These are phyloP conservation scores for Jaapia argillacea DNA, from an alignment of 768 basidiomycete species.

Conservation along the genomic window DNA sequence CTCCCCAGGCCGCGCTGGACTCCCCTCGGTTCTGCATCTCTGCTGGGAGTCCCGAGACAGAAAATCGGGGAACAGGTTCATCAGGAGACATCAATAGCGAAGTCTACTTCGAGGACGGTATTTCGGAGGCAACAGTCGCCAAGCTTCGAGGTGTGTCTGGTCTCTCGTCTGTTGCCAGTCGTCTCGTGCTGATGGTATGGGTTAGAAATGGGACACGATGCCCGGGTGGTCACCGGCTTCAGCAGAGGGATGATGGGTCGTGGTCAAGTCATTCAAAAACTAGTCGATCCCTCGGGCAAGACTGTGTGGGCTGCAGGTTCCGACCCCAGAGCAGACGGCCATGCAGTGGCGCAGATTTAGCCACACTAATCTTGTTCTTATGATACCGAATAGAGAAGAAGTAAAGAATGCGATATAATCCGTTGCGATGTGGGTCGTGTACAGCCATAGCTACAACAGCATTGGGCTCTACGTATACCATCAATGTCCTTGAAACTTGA, in stretches of 20 bases:
- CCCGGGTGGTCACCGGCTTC: constrained; percentile 50
- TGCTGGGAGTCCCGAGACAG: constrained; percentile 59
- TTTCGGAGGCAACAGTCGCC: constrained; percentile 48
- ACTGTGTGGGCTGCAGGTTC: constrained; percentile 94
- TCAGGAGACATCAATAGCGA: constrained; percentile 70
- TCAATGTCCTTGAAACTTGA: not conserved
- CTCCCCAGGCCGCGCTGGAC: constrained; percentile 84
- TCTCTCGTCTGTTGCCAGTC: not conserved
- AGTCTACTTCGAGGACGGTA: constrained; percentile 84
- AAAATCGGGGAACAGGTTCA: constrained; percentile 30
- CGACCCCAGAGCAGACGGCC: constrained; percentile 82
- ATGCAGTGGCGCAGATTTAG: constrained; percentile 79
- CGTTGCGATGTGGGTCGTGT: too few relatives aligned
- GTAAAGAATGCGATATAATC: not conserved
- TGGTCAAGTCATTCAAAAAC: constrained; percentile 84
- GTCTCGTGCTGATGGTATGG: constrained; percentile 5
- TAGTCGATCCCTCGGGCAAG: constrained; percentile 52
- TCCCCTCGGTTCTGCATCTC: constrained; percentile 96
- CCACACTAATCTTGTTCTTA: not conserved
- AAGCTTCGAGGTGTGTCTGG: constrained; percentile 50
- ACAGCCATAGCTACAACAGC: not conserved
- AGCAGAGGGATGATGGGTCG: constrained; percentile 62
- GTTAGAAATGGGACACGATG: constrained; percentile 93
- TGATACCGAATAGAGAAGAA: not conserved
- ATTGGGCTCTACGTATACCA: too few relatives aligned